These are phyloP conservation scores for Pugionium cornutum DNA, from an alignment of 345 rosid species.

Conservation along the genomic window DNA sequence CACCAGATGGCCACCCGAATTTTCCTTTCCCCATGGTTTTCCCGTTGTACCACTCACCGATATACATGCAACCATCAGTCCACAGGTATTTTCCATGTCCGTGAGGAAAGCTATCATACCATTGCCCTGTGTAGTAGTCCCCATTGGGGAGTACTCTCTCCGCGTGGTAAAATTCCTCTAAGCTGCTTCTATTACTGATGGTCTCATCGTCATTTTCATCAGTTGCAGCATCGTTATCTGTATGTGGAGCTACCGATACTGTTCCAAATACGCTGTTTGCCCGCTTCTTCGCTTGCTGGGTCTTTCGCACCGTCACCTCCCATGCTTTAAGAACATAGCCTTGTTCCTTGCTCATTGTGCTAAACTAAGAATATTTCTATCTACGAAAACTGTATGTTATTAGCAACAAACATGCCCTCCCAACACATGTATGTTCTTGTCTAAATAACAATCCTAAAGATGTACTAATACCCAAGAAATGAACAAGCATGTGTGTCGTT, in stretches of 20 bases:
- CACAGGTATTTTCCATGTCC: slow-evolving; percentile 89
- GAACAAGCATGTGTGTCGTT: slow-evolving; percentile 17
- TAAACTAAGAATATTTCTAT: slow-evolving; percentile 10
- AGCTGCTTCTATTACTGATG: slow-evolving; percentile 18
- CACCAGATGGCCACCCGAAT: slow-evolving; percentile 94
- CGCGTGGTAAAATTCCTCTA: slow-evolving; percentile 50
- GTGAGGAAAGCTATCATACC: slow-evolving; percentile 79
- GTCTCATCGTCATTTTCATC: slow-evolving; percentile 41
- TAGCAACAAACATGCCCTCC: slow-evolving; percentile 1
- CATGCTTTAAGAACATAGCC: slow-evolving; percentile 77
- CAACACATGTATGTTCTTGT: slow-evolving; percentile 4
- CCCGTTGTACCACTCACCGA: slow-evolving; percentile 84
- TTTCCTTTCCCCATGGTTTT: slow-evolving; percentile 81
- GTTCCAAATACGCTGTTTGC: slow-evolving; percentile 89
- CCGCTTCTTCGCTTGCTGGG: slow-evolving; percentile 85
- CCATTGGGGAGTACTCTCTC: slow-evolving; percentile 84
- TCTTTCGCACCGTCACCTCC: slow-evolving; percentile 87
- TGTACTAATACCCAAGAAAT: slow-evolving; percentile 18
- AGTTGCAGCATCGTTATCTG: slow-evolving; percentile 45
- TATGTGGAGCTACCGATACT: slow-evolving; percentile 54
- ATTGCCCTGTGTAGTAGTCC: slow-evolving; percentile 83
- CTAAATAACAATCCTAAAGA: slow-evolving; percentile 10
- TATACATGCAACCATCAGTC: slow-evolving; percentile 87
- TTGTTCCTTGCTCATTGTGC: slow-evolving; percentile 65
- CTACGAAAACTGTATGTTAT: slow-evolving; percentile 6